Conservation (phyloP, 1,284 basidiomycete species). For the Austroboletus olivaceoglutinosus region DNA sequence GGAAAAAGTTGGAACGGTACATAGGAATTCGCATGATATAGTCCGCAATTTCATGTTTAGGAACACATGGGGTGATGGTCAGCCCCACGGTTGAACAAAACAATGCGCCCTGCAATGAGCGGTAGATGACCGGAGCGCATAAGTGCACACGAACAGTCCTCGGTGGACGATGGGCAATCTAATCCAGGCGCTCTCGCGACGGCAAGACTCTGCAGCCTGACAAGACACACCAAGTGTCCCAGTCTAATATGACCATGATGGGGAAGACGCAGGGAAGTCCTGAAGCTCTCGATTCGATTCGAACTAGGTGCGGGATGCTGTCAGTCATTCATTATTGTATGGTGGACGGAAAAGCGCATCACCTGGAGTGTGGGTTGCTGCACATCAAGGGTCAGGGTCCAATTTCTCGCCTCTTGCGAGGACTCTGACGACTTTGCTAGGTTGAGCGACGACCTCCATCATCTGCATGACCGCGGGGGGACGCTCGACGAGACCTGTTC, state of each 20-base stretch:
- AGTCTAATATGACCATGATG: slow-evolving; percentile 21
- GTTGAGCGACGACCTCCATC: slow-evolving; percentile 71
- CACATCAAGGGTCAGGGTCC: slow-evolving; percentile 41
- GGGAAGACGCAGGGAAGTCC: slow-evolving; percentile 20
- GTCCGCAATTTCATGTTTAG: slow-evolving; percentile 23
- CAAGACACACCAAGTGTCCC: slow-evolving; percentile 21
- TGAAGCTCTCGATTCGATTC: slow-evolving; percentile 16
- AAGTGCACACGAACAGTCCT: slow-evolving; percentile 28
- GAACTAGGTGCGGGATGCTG: background rate
- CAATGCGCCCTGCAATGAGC: slow-evolving; percentile 19
- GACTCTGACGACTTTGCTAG: slow-evolving; percentile 68
- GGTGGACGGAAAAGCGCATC: background rate
- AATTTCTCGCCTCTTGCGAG: slow-evolving; percentile 79
- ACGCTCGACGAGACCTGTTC: slow-evolving; percentile 57
- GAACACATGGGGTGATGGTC: slow-evolving; percentile 16
- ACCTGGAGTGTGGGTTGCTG: slow-evolving; percentile 16
- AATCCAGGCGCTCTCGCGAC: slow-evolving; percentile 18
- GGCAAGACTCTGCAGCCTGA: slow-evolving; percentile 25
- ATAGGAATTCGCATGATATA: slow-evolving; percentile 26
- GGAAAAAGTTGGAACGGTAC: slow-evolving; percentile 22
- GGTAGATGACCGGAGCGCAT: slow-evolving; percentile 18
- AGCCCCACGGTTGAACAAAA: slow-evolving; percentile 20
- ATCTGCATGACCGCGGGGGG: slow-evolving; percentile 69
- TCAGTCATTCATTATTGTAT: background rate
- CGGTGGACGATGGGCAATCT: slow-evolving; percentile 21